Evolutionary conservation across 805 yeast genomes (phyloP), one percentile per base, ranked within the genome.

Genomic region (Zygosaccharomyces kombuchaensis): DNA sequence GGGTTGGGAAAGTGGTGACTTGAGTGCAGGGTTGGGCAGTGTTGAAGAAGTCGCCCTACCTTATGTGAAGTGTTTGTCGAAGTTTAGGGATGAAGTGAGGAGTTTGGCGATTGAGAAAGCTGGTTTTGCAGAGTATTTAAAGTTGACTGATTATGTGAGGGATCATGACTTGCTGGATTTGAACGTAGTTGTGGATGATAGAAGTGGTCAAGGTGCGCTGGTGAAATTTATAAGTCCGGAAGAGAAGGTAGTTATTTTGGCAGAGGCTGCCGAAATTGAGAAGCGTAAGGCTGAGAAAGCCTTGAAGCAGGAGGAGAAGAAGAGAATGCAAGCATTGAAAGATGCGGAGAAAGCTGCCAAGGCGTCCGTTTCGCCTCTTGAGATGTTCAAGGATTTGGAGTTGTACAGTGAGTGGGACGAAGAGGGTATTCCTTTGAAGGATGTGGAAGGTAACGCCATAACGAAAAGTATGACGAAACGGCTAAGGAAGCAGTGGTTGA

Each of bases 101-200:
- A 67, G 68, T 14, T 65, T 80, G 52, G 95, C 96, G 2, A 88
- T 88, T 52, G 70, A 77, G 40, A 73, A 71, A 40, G 80, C 78
- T 9, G 69, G 68, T 16, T 74, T 73, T 44, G 55, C 68, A 6
- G 76, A 72, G 13, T 74, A 88, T 46, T 72, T 93, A 38, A 68
- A 71, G n/a, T 79, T 86, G 4, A 77, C 89, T 47, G 99, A 93
- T 65, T 65, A 71, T 6, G 65, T 93, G 17, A 78, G 99, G 57
- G 80, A 83, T 54, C 67, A 75, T 13, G 93, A 84, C 31, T 69
- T 93, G 55, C 69, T 88, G 48, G 75, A 79, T 21, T 69, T 89
- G 50, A 93, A 95, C 23, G 84, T 93, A 34, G 80, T 95, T 1
- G 71, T 93, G 45, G 98, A 91, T 63, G 99, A 93, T 67, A 80